Evolutionary conservation across 192 early-diverging fungal species (phyloP), one percentile per base, ranked within the genome.

Genomic region (Coemansia sp.): DNA sequence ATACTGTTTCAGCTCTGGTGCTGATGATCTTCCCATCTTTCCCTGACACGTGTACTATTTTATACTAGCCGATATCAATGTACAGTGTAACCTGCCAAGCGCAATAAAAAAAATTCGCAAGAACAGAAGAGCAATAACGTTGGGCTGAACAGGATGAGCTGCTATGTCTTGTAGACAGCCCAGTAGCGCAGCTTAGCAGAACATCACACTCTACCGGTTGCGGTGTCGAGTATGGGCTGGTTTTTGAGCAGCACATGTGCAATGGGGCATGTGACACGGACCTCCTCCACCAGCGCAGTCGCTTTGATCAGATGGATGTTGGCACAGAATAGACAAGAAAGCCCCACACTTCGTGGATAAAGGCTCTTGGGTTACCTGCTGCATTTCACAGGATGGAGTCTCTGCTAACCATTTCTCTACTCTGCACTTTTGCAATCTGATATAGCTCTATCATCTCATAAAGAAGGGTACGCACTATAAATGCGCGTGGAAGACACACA

Each of bases 1-100:
- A 62, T 88, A 89, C 22, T 78, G 80, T 54, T 84, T 88, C 61
- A 90, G 76, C 58, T 90, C 89, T 7, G 89, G 89, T 1, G 85
- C 78, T 19, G 76, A 60, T 7, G 89, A 81, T 70, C 87, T 88
- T 68, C 54, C 74, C 88, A 88, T 88, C 12, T 9, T 27, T 44
- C 4, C 38, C 3, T 14, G n/a, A 44, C 7, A 14, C 14, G 12
- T 44, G 12, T 44, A 14, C 12, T 44, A 44, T 44, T 14, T 16
- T 44, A 44, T 44, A 3, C 16, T 44, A 16, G 12, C 9, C 38
- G 14, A 3, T 16, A 3, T 16, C 3, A 14, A 16, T 14, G 4
- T 14, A 3, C 14, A 1, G 38, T 16, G 14, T 44, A n/a, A 44
- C 12, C 38, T 44, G 14, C 9, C 16, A 16, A 44, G 14, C 10